phyloP scores from a whole-genome alignment of 208 protist species.

The Crithidia mellificae region DNA sequence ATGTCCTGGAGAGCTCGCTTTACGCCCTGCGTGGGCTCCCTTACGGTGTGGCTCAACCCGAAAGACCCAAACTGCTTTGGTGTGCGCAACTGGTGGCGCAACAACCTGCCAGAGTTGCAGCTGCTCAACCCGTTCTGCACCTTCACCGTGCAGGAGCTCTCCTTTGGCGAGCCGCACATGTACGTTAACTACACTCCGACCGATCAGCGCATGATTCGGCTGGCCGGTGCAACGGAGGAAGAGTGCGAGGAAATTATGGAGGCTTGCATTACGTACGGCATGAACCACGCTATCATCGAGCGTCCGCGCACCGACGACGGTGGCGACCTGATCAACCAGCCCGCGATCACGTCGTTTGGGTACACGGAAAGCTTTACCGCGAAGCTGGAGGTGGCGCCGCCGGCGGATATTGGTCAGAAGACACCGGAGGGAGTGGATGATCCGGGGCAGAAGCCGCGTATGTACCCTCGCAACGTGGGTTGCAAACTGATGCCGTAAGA shows the following conservation, averaged over 20 bases:
- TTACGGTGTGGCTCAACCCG: conserved; percentile 91
- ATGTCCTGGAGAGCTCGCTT: conserved; percentile 93
- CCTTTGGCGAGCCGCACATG: conserved; percentile 91
- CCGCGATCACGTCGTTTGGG: conserved; percentile 86
- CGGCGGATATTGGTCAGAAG: conserved; percentile 83
- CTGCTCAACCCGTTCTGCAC: conserved; percentile 89
- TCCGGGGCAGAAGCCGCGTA: conserved; percentile 83
- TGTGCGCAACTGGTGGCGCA: conserved; percentile 91
- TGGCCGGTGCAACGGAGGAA: conserved; percentile 86
- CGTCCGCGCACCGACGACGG: conserved; percentile 85
- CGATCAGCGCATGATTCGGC: conserved; percentile 87
- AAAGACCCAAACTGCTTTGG: conserved; percentile 93
- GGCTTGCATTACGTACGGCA: conserved; percentile 86
- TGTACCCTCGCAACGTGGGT: conserved; percentile 85
- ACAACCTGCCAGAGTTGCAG: conserved; percentile 90
- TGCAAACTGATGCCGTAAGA: conserved; percentile 86
- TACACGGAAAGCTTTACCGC: conserved; percentile 88
- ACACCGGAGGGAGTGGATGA: conserved; percentile 88
- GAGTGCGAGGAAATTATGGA: conserved; percentile 92
- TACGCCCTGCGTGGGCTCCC: conserved; percentile 78
- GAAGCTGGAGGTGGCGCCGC: conserved; percentile 81
- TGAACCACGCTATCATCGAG: conserved; percentile 88
- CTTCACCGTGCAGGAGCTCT: conserved; percentile 90
- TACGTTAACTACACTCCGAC: conserved; percentile 88
- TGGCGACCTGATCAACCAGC: conserved; percentile 86